Evolutionary conservation across 2,329 filamentous ascomycete genomes (phyloP).

Genomic region (Ophiostoma quercus): DNA sequence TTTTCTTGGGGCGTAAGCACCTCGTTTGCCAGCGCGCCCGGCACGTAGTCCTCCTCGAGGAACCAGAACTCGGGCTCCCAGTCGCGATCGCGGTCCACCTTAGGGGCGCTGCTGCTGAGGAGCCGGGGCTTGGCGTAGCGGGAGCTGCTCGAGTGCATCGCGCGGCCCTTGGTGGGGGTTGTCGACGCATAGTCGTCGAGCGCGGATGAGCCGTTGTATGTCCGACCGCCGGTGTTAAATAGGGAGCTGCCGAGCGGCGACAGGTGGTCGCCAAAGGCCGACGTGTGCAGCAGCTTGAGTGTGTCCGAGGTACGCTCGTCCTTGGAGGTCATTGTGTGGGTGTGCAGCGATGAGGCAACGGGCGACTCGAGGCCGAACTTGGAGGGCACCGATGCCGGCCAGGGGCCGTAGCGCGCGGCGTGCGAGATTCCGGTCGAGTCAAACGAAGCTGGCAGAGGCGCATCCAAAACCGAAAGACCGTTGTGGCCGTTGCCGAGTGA

Average conservation of each 20-base stretch:
- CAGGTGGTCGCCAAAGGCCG: slow-evolving; percentile 65
- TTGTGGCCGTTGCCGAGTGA: slow-evolving; percentile 65
- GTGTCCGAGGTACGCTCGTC: slow-evolving; percentile 58
- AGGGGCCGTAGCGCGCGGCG: slow-evolving; percentile 81
- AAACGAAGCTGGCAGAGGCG: slow-evolving; percentile 87
- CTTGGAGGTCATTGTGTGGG: slow-evolving; percentile 29
- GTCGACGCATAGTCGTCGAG: neutral
- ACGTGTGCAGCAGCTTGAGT: slow-evolving; percentile 60
- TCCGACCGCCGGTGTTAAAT: neutral
- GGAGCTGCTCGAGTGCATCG: slow-evolving; percentile 56
- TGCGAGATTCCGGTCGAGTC: slow-evolving; percentile 94
- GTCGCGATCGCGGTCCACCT: slow-evolving; percentile 50
- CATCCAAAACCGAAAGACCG: slow-evolving; percentile 83
- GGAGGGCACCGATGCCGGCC: slow-evolving; percentile 86
- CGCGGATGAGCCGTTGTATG: neutral
- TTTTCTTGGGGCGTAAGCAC: slow-evolving; percentile 63
- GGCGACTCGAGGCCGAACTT: slow-evolving; percentile 87
- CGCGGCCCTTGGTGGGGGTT: slow-evolving; percentile 4
- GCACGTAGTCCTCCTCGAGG: slow-evolving; percentile 79
- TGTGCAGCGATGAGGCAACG: slow-evolving; percentile 60
- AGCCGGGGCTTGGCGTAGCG: slow-evolving; percentile 61
- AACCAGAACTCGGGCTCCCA: slow-evolving; percentile 69
- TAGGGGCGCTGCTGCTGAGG: slow-evolving; percentile 60
- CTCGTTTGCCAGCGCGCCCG: slow-evolving; percentile 59
- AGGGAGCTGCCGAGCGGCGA: slow-evolving; percentile 25